Conservation (phyloP, 2,329 filamentous ascomycete genomes). For the Hortaea werneckii region DNA sequence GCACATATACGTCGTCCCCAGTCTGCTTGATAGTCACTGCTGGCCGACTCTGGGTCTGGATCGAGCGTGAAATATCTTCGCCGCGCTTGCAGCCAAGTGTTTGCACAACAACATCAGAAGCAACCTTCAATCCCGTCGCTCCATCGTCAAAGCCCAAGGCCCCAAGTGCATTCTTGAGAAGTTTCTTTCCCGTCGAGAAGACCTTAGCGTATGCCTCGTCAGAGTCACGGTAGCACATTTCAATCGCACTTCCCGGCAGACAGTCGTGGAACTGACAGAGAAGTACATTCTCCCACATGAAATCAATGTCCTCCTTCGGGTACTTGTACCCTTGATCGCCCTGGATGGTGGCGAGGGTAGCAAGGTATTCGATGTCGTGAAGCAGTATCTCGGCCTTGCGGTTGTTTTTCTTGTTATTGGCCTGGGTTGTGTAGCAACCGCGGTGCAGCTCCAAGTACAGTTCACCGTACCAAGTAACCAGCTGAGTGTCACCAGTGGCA, state of each 20-base stretch:
- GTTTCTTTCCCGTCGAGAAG: constrained; percentile 63
- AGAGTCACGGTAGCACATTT: constrained; percentile 97
- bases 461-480: constrained; percentile 96
- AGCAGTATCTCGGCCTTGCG: constrained; percentile 75
- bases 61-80: constrained; percentile 23
- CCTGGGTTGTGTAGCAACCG: constrained; percentile 89
- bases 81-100: constrained; percentile 73
- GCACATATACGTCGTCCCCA: constrained; percentile 49
- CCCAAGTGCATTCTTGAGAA: constrained; percentile 59
- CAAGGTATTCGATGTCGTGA: constrained; percentile 77
- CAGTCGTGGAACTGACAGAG: constrained; percentile 98
- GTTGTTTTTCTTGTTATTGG: constrained; percentile 95
- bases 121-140: constrained; percentile 16
- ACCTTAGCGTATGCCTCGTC: constrained; percentile 77
- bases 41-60: background rate
- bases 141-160: constrained; percentile 53
- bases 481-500: constrained; percentile 48
- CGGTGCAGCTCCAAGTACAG: constrained; percentile 96
- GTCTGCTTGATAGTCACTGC: constrained; percentile 3
- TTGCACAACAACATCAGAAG: constrained; percentile 59
- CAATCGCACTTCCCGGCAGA: constrained; percentile 85
- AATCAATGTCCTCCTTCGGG: constrained; percentile 85
- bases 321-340: constrained; percentile 62
- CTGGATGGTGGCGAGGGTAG: constrained; percentile 72
- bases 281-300: constrained; percentile 88